Evolutionary conservation across 2,329 filamentous ascomycete species (phyloP), one percentile per base, ranked within the genome.

Genomic region (Colletotrichum navitas): DNA sequence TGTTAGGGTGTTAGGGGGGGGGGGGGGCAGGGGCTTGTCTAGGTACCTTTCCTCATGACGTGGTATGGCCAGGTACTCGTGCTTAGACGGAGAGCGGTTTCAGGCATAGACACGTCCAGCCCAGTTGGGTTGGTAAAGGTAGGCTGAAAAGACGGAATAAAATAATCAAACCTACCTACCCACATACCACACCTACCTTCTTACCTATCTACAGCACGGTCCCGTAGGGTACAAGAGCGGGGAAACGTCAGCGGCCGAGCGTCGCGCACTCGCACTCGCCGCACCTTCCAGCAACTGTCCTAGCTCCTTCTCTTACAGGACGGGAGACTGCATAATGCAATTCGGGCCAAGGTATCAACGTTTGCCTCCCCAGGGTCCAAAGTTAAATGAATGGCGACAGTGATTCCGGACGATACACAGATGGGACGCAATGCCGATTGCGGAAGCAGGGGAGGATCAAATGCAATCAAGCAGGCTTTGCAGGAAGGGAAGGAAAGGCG

Each of bases 211-310:
- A 11, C 11, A n/a, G 52, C 52, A 56, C 52, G 32, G 52, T 24
- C 32, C 52, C 36, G 32, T 11, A 24, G 21, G n/a, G 41, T 24
- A 21, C 59, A 11, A 32, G 26, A 45, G 29, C 43, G 14, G 21
- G 56, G 10, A 56, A 56, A 36, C 21, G 52, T 24, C 45, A 62
- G 18, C 39, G 41, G 56, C 41, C 41, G 56, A 60, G 56, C 39
- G 61, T 47, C 26, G 61, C 58, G 45, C 45, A 59, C 32, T 55
- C 66, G 66, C 66, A 65, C 56, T 52, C 56, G 56, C 56, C 61
- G 66, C 61, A 65, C 63, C 60, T 60, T 29, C 26, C 39, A 59
- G 34, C n/a, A 56, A 24, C 32, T 39, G 54, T 14, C 34, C 54
- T 41, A 12, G 54, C 54, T 16, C 6, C 34, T 58, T 18, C 21